Conservation (phyloP, 1,284 basidiomycete species). For the Trichosporon asahii region DNA sequence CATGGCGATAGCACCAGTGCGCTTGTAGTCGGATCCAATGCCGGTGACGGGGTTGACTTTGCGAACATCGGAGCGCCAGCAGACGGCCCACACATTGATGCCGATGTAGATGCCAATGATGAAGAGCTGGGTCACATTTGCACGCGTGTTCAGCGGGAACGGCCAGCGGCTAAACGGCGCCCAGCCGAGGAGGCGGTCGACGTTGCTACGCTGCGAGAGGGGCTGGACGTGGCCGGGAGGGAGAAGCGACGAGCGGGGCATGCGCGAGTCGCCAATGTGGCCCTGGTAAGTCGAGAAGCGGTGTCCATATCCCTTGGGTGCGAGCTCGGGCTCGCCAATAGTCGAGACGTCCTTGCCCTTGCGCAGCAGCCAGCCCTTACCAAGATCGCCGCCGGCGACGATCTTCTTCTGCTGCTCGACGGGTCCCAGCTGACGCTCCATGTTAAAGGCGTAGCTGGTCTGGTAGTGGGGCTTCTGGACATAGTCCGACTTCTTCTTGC, state of each 20-base stretch:
- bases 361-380: slow-evolving; percentile 34
- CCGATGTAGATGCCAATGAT: slow-evolving; percentile 39
- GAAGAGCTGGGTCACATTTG: slow-evolving; percentile 35
- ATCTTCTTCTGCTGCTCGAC: slow-evolving; percentile 9
- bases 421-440: slow-evolving; percentile 10
- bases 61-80: slow-evolving; percentile 32
- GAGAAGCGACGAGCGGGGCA: slow-evolving; percentile 11
- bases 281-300: not conserved
- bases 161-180: slow-evolving; percentile 39
- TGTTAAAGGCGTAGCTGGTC: slow-evolving; percentile 15
- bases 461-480: slow-evolving; percentile 13
- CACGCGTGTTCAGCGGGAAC: slow-evolving; percentile 26
- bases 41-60: slow-evolving; percentile 29
- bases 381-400: slow-evolving; percentile 37
- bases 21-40: slow-evolving; percentile 39
- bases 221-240: slow-evolving; percentile 43
- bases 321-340: not conserved
- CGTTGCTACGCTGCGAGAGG: slow-evolving; percentile 32
- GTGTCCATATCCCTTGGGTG: not conserved
- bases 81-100: slow-evolving; percentile 32
- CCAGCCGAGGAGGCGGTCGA: slow-evolving; percentile 26
- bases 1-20: slow-evolving; percentile 43
- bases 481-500: slow-evolving; percentile 1
- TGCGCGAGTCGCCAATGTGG: not conserved
- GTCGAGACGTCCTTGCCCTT: slow-evolving; percentile 1